Conservation (phyloP, 345 rosid species). For the Anastatica hierochuntica region DNA sequence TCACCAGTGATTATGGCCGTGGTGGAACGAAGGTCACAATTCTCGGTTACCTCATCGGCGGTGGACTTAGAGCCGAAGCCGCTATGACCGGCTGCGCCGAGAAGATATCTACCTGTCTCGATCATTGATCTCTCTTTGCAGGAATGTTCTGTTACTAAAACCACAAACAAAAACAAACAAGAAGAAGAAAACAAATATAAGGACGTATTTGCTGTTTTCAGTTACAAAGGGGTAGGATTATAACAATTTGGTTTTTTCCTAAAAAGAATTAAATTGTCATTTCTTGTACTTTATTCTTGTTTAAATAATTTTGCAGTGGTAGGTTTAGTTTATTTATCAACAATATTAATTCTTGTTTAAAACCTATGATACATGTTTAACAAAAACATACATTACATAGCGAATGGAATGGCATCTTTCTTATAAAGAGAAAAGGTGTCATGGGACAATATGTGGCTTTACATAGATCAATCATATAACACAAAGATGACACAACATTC, state of each 20-base stretch:
- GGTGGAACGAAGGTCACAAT: conserved; percentile 47
- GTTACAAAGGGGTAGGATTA: conserved; percentile 22
- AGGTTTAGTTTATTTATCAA: too few relatives aligned
- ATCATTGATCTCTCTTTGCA: too few relatives aligned
- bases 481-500: conserved; percentile 13
- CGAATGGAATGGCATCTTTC: conserved; percentile 28
- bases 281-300: too few relatives aligned
- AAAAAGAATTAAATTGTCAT: too few relatives aligned
- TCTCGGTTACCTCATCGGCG: conserved; percentile 66
- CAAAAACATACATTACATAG: too few relatives aligned
- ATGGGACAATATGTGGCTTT: conserved; percentile 19
- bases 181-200: neutral
- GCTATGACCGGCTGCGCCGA: conserved; percentile 70
- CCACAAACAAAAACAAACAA: too few relatives aligned
- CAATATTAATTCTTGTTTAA: too few relatives aligned
- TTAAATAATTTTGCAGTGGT: too few relatives aligned
- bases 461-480: conserved; percentile 11
- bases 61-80: conserved; percentile 90
- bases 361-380: too few relatives aligned
- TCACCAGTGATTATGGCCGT: conserved; percentile 90
- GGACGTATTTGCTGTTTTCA: conserved; percentile 25
- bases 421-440: conserved; percentile 18
- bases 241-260: too few relatives aligned
- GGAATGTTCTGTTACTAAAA: too few relatives aligned
- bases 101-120: conserved; percentile 57